Conservation (phyloP, 2,329 filamentous ascomycete species). For the Penicillium sp. region DNA sequence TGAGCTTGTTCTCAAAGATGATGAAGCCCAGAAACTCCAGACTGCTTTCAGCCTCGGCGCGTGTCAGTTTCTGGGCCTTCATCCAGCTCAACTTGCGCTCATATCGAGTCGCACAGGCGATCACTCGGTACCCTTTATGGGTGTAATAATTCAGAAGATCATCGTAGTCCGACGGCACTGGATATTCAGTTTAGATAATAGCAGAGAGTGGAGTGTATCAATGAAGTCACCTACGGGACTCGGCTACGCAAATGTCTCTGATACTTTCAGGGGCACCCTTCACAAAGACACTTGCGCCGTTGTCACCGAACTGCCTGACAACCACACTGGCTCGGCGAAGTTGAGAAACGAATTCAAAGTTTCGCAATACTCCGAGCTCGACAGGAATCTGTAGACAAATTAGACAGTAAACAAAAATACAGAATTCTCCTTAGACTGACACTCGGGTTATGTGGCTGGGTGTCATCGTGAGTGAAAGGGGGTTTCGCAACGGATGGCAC, state of each 20-base stretch:
- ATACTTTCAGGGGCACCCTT: constrained; percentile 97
- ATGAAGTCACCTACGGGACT: constrained; percentile 57
- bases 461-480: constrained; percentile 53
- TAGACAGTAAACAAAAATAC: constrained; percentile 2
- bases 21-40: constrained; percentile 94
- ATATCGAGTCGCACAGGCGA: constrained; percentile 87
- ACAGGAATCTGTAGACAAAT: constrained; percentile 45
- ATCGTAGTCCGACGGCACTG: constrained; percentile 79
- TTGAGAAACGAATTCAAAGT: constrained; percentile 92
- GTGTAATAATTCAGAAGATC: constrained; percentile 86
- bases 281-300: constrained; percentile 81
- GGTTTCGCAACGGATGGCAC: constrained; percentile 80
- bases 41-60: constrained; percentile 73
- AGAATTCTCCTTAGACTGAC: constrained; percentile 12
- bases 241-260: constrained; percentile 80
- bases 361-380: constrained; percentile 83
- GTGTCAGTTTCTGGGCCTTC: constrained; percentile 88
- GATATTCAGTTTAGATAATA: constrained; percentile 4
- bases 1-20: constrained; percentile 97
- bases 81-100: constrained; percentile 86
- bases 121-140: constrained; percentile 91
- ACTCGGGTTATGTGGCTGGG: constrained; percentile 15
- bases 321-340: constrained; percentile 88
- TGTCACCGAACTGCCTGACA: constrained; percentile 78
- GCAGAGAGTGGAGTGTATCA: constrained; percentile 12